phyloP scores from a whole-genome alignment of 192 early-diverging fungal genomes.

The Coemansia sp. region DNA sequence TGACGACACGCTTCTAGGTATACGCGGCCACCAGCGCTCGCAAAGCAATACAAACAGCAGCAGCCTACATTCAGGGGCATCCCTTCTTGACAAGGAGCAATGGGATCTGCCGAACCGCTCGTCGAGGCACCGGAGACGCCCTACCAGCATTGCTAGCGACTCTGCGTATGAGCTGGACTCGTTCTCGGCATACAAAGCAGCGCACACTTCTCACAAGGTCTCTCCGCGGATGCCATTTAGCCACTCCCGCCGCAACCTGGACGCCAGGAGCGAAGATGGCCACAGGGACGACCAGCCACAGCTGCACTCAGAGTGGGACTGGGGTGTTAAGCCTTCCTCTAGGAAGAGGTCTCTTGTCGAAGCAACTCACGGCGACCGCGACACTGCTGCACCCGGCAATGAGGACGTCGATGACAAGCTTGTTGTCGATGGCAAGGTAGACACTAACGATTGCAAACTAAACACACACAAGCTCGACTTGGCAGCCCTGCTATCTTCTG shows the following conservation, averaged over 20 bases:
- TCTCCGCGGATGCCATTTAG: too few relatives aligned
- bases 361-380: neutral
- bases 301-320: slow-evolving; percentile 48
- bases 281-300: neutral
- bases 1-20: too few relatives aligned
- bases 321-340: slow-evolving; percentile 47
- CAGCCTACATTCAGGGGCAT: too few relatives aligned
- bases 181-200: too few relatives aligned
- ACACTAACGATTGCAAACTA: too few relatives aligned
- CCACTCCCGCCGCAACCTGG: too few relatives aligned
- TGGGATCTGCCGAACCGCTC: too few relatives aligned
- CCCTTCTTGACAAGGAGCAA: too few relatives aligned
- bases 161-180: slow-evolving; percentile 20
- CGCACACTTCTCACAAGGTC: too few relatives aligned
- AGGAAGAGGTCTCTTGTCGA: too few relatives aligned
- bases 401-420: neutral
- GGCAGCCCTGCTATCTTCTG: too few relatives aligned
- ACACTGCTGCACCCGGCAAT: neutral
- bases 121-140: slow-evolving; percentile 4
- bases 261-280: neutral
- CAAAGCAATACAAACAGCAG: neutral
- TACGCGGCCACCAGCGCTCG: neutral
- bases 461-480: neutral
- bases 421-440: neutral
- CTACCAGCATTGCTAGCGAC: slow-evolving; percentile 33